A percentile compares a stretch with the other conserved stretches of the same genome.
phyloP scores from a whole-genome alignment of 2,329 filamentous ascomycete genomes.

The Lasiodiplodia citricola region DNA sequence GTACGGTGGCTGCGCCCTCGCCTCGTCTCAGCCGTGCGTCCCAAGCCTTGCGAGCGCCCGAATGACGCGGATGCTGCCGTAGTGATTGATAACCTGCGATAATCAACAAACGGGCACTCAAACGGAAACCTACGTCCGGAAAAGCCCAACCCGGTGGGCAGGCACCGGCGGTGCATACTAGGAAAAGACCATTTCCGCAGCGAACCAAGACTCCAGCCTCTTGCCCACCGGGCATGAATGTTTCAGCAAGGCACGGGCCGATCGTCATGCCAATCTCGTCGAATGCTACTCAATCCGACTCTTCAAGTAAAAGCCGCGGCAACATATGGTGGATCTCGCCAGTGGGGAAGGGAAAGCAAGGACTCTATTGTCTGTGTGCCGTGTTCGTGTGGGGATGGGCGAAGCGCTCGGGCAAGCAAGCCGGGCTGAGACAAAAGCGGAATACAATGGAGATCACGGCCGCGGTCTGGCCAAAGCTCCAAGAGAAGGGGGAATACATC shows the following conservation, averaged over 20 bases:
- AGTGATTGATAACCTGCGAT: not conserved
- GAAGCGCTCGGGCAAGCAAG: not conserved
- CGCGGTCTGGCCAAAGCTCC: not conserved
- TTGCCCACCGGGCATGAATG: not conserved
- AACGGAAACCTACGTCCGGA: not conserved
- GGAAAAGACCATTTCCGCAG: not conserved
- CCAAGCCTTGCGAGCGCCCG: not conserved
- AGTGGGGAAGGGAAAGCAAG: not conserved
- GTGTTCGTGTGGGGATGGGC: not conserved
- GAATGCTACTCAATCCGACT: constrained; percentile 9
- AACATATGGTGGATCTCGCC: not conserved
- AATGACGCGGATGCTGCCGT: not conserved
- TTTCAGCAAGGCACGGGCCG: not conserved
- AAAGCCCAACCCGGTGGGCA: not conserved
- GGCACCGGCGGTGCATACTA: not conserved
- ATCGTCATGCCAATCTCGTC: constrained; percentile 11
- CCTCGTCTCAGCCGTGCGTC: not conserved
- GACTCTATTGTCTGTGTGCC: constrained; percentile 1
- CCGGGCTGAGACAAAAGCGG: not conserved
- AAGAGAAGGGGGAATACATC: not conserved
- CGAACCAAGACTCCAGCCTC: not conserved
- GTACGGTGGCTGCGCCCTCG: not conserved
- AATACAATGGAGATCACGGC: not conserved
- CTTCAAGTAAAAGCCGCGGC: constrained; percentile 16
- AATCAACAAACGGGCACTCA: not conserved